Evolutionary conservation across 2,329 filamentous ascomycete genomes (phyloP).

Genomic region (Penicillium sp.): DNA sequence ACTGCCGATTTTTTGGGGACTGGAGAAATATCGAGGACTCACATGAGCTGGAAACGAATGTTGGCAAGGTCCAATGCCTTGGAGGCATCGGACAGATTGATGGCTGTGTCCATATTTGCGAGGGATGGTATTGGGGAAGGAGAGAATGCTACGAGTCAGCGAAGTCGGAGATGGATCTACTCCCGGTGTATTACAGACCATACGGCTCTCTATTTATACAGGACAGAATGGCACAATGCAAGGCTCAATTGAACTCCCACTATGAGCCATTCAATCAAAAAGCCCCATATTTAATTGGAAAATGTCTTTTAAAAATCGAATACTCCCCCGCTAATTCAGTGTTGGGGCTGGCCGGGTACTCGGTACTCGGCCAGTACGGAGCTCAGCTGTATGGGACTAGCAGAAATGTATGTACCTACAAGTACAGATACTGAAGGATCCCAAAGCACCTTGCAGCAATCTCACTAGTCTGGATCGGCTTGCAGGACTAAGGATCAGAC

Average conservation of each 20-base stretch:
- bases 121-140: slow-evolving; percentile 14
- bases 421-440: background rate
- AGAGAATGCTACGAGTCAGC: background rate
- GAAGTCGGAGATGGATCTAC: background rate
- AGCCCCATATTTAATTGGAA: background rate
- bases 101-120: slow-evolving; percentile 75
- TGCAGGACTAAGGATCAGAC: slow-evolving; percentile 1
- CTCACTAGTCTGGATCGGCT: slow-evolving; percentile 2
- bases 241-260: background rate
- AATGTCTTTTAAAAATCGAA: background rate
- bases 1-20: background rate
- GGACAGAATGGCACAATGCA: background rate
- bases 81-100: slow-evolving; percentile 81
- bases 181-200: background rate
- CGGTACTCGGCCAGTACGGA: slow-evolving; percentile 14
- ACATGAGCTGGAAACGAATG: slow-evolving; percentile 95
- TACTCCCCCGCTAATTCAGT: background rate
- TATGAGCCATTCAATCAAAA: background rate
- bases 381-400: background rate
- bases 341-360: slow-evolving; percentile 2
- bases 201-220: background rate
- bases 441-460: slow-evolving; percentile 11
- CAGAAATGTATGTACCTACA: background rate
- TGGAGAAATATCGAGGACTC: slow-evolving; percentile 35
- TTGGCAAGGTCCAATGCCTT: slow-evolving; percentile 86